A percentile compares a stretch with the other conserved stretches of the same genome.
Conservation (phyloP, 2,329 filamentous ascomycete species). For the Xylariales sp. region DNA sequence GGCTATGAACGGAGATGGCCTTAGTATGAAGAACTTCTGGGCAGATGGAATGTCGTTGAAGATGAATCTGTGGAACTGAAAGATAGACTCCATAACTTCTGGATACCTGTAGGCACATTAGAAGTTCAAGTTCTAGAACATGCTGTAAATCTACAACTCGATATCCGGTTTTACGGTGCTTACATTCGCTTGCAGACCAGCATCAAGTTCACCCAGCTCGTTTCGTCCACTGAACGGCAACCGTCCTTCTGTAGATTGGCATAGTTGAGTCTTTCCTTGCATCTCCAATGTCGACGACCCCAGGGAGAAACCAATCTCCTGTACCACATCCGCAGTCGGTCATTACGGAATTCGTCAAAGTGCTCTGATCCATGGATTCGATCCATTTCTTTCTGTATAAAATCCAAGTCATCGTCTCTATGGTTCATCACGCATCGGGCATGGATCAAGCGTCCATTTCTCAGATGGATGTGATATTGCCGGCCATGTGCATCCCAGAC, state of each 20-base stretch:
- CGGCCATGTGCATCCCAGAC: background rate
- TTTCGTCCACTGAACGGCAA: background rate
- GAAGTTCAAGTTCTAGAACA: background rate
- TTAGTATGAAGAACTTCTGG: conserved; percentile 22
- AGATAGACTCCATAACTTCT: conserved; percentile 25
- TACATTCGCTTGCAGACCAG: conserved; percentile 27
- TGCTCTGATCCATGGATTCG: conserved; percentile 11
- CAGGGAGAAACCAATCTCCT: conserved; percentile 23
- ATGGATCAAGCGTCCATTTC: background rate
- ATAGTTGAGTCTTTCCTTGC: conserved; percentile 20
- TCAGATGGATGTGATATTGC: conserved; percentile 3
- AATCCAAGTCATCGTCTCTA: background rate
- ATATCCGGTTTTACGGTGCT: conserved; percentile 11
- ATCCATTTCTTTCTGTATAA: conserved; percentile 18
- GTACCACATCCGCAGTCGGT: conserved; percentile 23
- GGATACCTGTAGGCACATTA: conserved; percentile 20
- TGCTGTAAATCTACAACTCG: background rate
- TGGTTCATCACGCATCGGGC: conserved; percentile 7
- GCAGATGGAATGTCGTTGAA: conserved; percentile 25
- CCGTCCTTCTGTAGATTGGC: background rate
- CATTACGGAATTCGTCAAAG: conserved; percentile 3
- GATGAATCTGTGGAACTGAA: conserved; percentile 25
- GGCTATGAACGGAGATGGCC: conserved; percentile 17
- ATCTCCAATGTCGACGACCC: conserved; percentile 29
- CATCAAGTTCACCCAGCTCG: conserved; percentile 16